Percentiles rank a stretch among this genome's conserved stretches.
Conservation (phyloP, 2,329 filamentous ascomycete species). For the Bipolaris victoriae region DNA sequence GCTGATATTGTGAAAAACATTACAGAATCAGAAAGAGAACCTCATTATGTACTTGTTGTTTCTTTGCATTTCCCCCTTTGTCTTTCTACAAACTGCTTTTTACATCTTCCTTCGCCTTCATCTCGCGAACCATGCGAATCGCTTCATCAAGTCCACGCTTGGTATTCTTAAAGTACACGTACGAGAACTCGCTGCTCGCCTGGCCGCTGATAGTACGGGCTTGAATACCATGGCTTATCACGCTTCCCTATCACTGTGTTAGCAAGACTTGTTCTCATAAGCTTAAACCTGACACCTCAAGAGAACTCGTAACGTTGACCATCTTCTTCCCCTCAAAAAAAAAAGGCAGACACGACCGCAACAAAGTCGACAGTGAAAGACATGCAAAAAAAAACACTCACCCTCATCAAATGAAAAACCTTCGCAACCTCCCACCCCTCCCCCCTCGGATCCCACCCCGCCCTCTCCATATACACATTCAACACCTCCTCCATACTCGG, state of each 20-base stretch:
- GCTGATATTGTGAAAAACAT: not conserved
- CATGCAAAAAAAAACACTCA: slow-evolving; percentile 17
- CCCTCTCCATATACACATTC: slow-evolving; percentile 68
- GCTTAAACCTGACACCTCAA: too few relatives aligned
- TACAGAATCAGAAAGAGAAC: not conserved
- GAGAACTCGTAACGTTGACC: too few relatives aligned
- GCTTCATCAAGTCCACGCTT: slow-evolving; percentile 41
- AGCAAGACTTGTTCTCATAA: not conserved
- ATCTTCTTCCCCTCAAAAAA: too few relatives aligned
- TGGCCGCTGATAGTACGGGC: slow-evolving; percentile 46
- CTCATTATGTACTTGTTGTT: not conserved
- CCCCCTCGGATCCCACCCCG: slow-evolving; percentile 70
- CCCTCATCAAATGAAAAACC: slow-evolving; percentile 46
- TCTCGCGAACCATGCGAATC: slow-evolving; percentile 31
- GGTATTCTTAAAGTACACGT: slow-evolving; percentile 45
- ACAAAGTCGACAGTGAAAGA: too few relatives aligned
- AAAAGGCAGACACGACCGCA: too few relatives aligned
- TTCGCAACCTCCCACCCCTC: slow-evolving; percentile 46
- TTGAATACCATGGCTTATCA: slow-evolving; percentile 46
- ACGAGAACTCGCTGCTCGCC: slow-evolving; percentile 46
- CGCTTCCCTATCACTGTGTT: slow-evolving; percentile 32
- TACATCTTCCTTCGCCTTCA: slow-evolving; percentile 35
- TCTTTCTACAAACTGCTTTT: slow-evolving; percentile 30
- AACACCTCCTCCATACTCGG: slow-evolving; percentile 65
- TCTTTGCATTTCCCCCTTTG: not conserved